Percentiles rank a stretch among this genome's conserved stretches.
These are phyloP conservation scores for Dryadomyces quercivorus DNA, from an alignment of 2,329 filamentous ascomycete species.

Conservation along the genomic window DNA sequence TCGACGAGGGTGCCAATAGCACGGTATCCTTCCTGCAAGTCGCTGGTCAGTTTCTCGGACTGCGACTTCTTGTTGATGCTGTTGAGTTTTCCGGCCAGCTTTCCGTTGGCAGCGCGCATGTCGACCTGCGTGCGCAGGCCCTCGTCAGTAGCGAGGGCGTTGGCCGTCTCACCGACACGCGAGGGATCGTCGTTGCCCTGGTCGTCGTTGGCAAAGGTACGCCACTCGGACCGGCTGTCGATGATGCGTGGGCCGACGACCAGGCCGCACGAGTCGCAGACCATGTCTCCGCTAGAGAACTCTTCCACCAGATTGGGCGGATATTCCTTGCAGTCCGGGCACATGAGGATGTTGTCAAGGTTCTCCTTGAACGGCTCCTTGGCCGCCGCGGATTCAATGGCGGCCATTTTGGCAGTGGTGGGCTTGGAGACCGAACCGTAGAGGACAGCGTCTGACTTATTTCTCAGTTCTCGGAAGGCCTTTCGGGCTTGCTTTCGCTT, in stretches of 20 bases:
- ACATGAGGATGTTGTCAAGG: slow-evolving; percentile 73
- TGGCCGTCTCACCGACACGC: slow-evolving; percentile 90
- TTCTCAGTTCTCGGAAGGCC: slow-evolving; percentile 12
- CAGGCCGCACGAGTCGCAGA: slow-evolving; percentile 83
- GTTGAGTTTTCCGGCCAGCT: slow-evolving; percentile 15
- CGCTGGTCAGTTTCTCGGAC: slow-evolving; percentile 15
- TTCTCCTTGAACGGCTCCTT: slow-evolving; percentile 55
- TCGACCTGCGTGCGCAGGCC: slow-evolving; percentile 15
- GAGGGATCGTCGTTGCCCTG: slow-evolving; percentile 93
- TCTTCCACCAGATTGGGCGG: slow-evolving; percentile 93
- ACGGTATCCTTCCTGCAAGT: slow-evolving; percentile 63
- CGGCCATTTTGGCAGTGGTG: not conserved
- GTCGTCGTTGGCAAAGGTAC: slow-evolving; percentile 97
- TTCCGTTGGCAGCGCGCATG: slow-evolving; percentile 14
- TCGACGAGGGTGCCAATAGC: slow-evolving; percentile 84
- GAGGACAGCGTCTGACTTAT: not conserved
- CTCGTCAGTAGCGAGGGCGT: slow-evolving; percentile 46
- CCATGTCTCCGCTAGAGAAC: slow-evolving; percentile 82
- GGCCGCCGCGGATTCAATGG: slow-evolving; percentile 12
- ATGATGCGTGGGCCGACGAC: slow-evolving; percentile 86
- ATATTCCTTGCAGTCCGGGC: slow-evolving; percentile 79
- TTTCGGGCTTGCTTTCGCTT: slow-evolving; percentile 11
- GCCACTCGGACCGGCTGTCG: slow-evolving; percentile 95
- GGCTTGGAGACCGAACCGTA: not conserved
- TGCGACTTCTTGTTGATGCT: slow-evolving; percentile 18